These are phyloP conservation scores for Termitomyces sp. DNA, from an alignment of 768 basidiomycete genomes.

Conservation along the genomic window DNA sequence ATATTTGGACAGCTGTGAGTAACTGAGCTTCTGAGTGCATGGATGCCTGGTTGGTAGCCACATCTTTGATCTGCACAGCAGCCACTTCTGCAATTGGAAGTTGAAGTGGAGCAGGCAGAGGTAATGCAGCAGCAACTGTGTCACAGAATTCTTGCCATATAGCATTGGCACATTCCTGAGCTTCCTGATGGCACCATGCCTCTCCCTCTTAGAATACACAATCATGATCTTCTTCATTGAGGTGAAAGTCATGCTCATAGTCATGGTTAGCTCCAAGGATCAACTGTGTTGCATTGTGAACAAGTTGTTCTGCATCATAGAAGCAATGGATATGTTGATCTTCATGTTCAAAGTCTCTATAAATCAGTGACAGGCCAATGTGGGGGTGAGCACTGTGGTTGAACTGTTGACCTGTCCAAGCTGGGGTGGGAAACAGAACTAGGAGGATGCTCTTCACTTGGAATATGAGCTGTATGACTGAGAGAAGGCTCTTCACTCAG, in stretches of 20 bases:
- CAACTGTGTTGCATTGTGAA: slow-evolving; percentile 43
- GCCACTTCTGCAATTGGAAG: slow-evolving; percentile 8
- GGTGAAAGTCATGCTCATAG: slow-evolving; percentile 61
- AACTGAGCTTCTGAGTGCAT: slow-evolving; percentile 25
- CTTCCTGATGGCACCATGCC: slow-evolving; percentile 52
- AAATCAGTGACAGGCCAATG: slow-evolving; percentile 33
- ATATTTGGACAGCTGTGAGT: slow-evolving; percentile 41
- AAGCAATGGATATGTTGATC: slow-evolving; percentile 55
- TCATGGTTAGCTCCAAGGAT: slow-evolving; percentile 58
- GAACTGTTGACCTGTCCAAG: slow-evolving; percentile 4
- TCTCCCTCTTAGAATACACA: slow-evolving; percentile 58
- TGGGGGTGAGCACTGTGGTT: slow-evolving; percentile 24
- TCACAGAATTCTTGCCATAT: slow-evolving; percentile 37
- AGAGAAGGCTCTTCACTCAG: not conserved
- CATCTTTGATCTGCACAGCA: slow-evolving; percentile 13
- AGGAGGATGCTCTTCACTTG: not conserved
- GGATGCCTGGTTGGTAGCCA: slow-evolving; percentile 31
- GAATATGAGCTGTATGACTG: not conserved
- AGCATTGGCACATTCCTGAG: slow-evolving; percentile 45
- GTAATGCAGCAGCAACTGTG: slow-evolving; percentile 34
- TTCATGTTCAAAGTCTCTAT: slow-evolving; percentile 38
- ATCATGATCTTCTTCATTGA: slow-evolving; percentile 62
- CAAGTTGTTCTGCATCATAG: slow-evolving; percentile 40
- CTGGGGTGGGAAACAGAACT: not conserved
- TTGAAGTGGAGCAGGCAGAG: slow-evolving; percentile 16